Evolutionary conservation across 2,329 filamentous ascomycete genomes (phyloP).

Genomic region (Colletotrichum tamarilloi): DNA sequence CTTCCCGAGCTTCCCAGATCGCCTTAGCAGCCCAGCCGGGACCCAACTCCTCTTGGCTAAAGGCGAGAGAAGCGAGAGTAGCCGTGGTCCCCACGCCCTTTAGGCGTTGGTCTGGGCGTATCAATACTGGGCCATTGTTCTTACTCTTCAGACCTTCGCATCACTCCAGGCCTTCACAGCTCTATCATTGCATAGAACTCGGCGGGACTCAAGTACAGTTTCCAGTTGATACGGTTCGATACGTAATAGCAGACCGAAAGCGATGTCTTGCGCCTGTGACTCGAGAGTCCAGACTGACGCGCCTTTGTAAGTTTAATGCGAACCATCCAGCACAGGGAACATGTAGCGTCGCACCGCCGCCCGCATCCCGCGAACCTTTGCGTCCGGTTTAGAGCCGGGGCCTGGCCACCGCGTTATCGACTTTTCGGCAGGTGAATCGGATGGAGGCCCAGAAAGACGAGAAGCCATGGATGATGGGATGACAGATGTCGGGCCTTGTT

Average conservation of each 20-base stretch:
- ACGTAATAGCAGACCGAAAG: neutral
- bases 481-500: neutral
- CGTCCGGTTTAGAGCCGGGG: neutral
- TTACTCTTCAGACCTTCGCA: neutral
- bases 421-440: conserved; percentile 30
- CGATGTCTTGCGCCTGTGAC: neutral
- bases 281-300: too few species aligned
- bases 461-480: conserved; percentile 8
- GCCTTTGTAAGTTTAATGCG: neutral
- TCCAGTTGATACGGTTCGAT: neutral
- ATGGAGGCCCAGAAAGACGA: neutral
- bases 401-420: conserved; percentile 19
- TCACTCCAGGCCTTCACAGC: neutral
- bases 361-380: neutral
- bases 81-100: neutral
- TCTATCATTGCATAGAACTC: neutral
- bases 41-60: neutral
- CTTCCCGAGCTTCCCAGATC: conserved; percentile 12
- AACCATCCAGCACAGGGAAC: neutral
- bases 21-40: conserved; percentile 1
- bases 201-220: neutral
- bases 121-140: conserved; percentile 2
- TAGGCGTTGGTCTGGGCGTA: conserved; percentile 21
- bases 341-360: conserved; percentile 7
- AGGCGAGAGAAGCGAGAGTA: neutral